Percentiles rank a stretch among this genome's conserved stretches.
Evolutionary conservation across 1,284 basidiomycete species (phyloP).

Genomic region (Pholiota adiposa): DNA sequence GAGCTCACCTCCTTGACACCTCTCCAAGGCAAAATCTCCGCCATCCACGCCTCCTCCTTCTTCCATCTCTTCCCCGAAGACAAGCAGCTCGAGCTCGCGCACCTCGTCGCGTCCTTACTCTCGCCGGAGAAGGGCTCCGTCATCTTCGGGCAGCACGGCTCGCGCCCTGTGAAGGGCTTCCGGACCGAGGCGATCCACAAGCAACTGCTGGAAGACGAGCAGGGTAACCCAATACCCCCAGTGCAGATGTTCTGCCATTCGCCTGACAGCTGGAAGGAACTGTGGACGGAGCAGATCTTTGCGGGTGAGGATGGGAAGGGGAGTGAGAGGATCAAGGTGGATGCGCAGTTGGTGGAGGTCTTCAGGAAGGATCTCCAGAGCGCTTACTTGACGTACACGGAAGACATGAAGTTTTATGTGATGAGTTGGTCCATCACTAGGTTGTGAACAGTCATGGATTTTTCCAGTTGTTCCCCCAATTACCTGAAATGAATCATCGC

Average conservation of each 20-base stretch:
- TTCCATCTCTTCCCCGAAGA: slow-evolving; percentile 57
- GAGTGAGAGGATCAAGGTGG: slow-evolving; percentile 13
- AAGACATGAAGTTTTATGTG: slow-evolving; percentile 12
- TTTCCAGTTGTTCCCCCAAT: background rate
- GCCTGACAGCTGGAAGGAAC: slow-evolving; percentile 39
- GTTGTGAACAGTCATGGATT: background rate
- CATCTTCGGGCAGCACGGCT: slow-evolving; percentile 37
- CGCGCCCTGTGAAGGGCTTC: slow-evolving; percentile 27
- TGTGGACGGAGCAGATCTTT: slow-evolving; percentile 33
- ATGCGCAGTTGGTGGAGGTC: slow-evolving; percentile 8
- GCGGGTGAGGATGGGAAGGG: slow-evolving; percentile 5
- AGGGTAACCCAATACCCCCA: background rate
- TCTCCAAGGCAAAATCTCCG: slow-evolving; percentile 48
- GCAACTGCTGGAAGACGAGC: background rate
- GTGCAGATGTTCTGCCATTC: slow-evolving; percentile 38
- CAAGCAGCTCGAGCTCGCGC: slow-evolving; percentile 44
- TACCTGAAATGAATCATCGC: background rate
- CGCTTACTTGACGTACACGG: background rate
- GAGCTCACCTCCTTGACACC: slow-evolving; percentile 44
- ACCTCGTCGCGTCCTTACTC: slow-evolving; percentile 42
- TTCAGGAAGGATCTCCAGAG: slow-evolving; percentile 9
- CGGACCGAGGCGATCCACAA: background rate
- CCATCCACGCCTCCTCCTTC: slow-evolving; percentile 51
- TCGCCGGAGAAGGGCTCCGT: slow-evolving; percentile 35
- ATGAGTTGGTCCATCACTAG: slow-evolving; percentile 23